Percentiles rank a stretch among this genome's conserved stretches.
Evolutionary conservation across 1,284 basidiomycete species (phyloP).

Genomic region (Ceratobasidium sp.): DNA sequence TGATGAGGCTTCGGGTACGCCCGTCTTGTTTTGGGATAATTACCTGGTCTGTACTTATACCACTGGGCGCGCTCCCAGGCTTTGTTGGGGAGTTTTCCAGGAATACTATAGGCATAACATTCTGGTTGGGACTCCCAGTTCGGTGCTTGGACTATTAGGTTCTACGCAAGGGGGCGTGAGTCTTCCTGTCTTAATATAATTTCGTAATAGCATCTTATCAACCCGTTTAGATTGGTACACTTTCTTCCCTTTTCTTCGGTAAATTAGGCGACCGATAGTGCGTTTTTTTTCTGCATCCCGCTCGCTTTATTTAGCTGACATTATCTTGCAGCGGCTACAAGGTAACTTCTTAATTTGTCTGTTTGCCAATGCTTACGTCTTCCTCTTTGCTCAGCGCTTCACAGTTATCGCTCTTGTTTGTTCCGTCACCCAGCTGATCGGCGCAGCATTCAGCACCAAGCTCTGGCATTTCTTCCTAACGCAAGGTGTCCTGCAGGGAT

Average conservation of each 20-base stretch:
- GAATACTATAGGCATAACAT: constrained; percentile 47
- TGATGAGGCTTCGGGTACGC: constrained; percentile 30
- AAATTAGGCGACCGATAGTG: constrained; percentile 50
- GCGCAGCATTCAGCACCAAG: constrained; percentile 51
- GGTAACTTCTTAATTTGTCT: not conserved
- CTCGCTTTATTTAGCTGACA: not conserved
- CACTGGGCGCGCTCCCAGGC: constrained; percentile 9
- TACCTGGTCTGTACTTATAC: not conserved
- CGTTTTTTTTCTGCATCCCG: not conserved
- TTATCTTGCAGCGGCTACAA: constrained; percentile 33
- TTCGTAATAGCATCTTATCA: not conserved
- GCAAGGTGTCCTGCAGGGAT: constrained; percentile 51
- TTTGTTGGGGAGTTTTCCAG: constrained; percentile 51
- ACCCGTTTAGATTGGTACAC: constrained; percentile 44
- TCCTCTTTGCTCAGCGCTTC: constrained; percentile 43
- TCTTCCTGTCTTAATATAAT: not conserved
- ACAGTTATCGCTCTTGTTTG: constrained; percentile 49
- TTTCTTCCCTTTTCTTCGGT: constrained; percentile 49
- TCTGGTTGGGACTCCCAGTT: constrained; percentile 44
- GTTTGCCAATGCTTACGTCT: no score
- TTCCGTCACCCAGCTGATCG: constrained; percentile 48
- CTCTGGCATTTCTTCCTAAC: constrained; percentile 53
- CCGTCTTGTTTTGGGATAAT: not conserved
- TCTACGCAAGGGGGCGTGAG: constrained; percentile 47
- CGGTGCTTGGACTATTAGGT: constrained; percentile 48